Conservation (phyloP, 2,329 filamentous ascomycete genomes). For the Aspergillus pseudoviridinutans region DNA sequence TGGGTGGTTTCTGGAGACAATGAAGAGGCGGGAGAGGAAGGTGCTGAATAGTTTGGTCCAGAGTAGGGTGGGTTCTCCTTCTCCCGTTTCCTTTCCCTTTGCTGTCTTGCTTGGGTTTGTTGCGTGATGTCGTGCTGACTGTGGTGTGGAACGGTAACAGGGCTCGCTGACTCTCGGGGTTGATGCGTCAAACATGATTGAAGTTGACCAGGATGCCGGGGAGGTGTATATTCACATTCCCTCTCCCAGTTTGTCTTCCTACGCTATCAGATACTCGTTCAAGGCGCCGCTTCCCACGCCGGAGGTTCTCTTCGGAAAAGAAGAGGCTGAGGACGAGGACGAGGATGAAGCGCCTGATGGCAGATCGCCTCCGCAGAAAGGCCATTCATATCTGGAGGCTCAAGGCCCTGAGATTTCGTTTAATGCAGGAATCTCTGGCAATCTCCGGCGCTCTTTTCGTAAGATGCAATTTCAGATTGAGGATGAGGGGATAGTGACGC, state of each 20-base stretch:
- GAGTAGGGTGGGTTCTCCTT: constrained; percentile 29
- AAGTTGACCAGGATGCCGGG: constrained; percentile 24
- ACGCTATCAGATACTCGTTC: constrained; percentile 33
- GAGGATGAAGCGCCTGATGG: constrained; percentile 7
- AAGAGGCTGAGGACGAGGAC: constrained; percentile 18
- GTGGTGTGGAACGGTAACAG: constrained; percentile 12
- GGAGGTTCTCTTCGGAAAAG: constrained; percentile 14
- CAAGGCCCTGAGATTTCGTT: constrained; percentile 26
- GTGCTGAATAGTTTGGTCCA: constrained; percentile 35
- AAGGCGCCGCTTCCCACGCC: constrained; percentile 31
- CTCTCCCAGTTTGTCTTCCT: constrained; percentile 20
- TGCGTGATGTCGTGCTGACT: constrained; percentile 6
- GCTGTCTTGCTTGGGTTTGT: not conserved
- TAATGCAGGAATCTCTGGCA: constrained; percentile 30
- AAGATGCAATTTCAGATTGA: constrained; percentile 19
- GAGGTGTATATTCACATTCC: constrained; percentile 28
- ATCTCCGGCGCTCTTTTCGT: constrained; percentile 21
- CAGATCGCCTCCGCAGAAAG: not conserved
- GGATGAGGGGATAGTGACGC: constrained; percentile 23
- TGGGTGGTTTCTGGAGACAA: constrained; percentile 37
- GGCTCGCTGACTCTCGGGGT: constrained; percentile 31
- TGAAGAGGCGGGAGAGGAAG: constrained; percentile 38
- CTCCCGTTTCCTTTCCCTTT: not conserved
- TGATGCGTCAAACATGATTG: constrained; percentile 33
- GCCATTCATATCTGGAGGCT: constrained; percentile 4